phyloP scores from a whole-genome alignment of 1,139 yeast species.

The Wickerhamomyces sp. region DNA sequence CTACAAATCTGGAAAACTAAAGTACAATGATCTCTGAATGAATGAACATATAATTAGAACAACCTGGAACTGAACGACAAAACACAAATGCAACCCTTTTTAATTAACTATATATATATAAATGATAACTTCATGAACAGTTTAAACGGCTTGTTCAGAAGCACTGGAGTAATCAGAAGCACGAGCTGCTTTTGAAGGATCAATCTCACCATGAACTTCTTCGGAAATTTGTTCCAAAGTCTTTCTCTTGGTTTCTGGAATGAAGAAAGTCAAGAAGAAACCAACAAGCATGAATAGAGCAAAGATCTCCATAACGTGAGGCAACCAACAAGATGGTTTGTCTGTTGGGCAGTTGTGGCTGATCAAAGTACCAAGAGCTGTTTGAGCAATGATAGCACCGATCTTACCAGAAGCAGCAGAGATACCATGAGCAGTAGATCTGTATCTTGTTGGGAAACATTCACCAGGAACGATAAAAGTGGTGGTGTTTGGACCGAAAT shows the following conservation, averaged over 20 bases:
- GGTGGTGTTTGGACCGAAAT: constrained; percentile 93
- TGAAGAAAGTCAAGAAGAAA: constrained; percentile 52
- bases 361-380: constrained; percentile 79
- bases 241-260: constrained; percentile 89
- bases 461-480: constrained; percentile 97
- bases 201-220: constrained; percentile 70
- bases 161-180: constrained; percentile 14
- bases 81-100: no score
- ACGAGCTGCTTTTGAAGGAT: constrained; percentile 25
- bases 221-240: constrained; percentile 79
- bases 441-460: constrained; percentile 92
- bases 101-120: no score
- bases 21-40: no score
- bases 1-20: no score
- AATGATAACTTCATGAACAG: no score
- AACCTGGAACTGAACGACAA: no score
- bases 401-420: constrained; percentile 95
- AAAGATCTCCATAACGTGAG: constrained; percentile 89
- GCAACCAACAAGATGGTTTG: constrained; percentile 64
- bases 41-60: no score
- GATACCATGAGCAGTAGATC: constrained; percentile 97
- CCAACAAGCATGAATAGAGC: constrained; percentile 88
- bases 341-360: constrained; percentile 65
- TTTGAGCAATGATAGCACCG: constrained; percentile 96
- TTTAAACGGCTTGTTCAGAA: constrained; percentile 19